Evolutionary conservation across 129 eudicot genomes (phyloP), one percentile per base, ranked within the genome.

Genomic region (sunflower (Helianthus annuus)): DNA sequence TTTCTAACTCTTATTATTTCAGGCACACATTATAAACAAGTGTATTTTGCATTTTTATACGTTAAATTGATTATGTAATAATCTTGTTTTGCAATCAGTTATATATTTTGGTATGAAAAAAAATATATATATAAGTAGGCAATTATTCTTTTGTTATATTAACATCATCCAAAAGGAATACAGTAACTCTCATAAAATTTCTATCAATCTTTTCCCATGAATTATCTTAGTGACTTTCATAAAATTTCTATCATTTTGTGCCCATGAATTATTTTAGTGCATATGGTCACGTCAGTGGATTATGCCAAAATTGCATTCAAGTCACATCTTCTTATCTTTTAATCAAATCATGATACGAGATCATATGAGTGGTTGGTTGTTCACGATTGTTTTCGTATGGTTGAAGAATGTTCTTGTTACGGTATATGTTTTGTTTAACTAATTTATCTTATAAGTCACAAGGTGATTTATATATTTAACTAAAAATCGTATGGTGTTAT

Each of bases 251-350:
- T 4, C 46, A 42, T 42, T 6, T 56, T n/a, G 19, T 56, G 36
- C 36, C 32, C 36, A 19, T 56, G 34, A 56, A 19, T 17, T 17
- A 22, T 56, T 56, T 16, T 56, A 56, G 62, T 56, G 62, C 62
- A 56, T 56, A 56, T 11, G 14, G 62, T 64, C 71, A 74, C 70
- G 53, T 73, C 78, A 63, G 36, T 39, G 40, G 64, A 49, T 73
- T 73, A 63, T 73, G 71, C 16, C 44, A 17, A 74, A 34, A 36
- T 38, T 17, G 54, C 54, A 49, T 64, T 74, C 44, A 51, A 17
- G 71, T 74, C 71, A 14, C 54, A 52, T 74, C 78, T 64, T 74
- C 27, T 71, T 52, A 22, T 64, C 65, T 38, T 40, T 14, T 74
- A 1, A 59, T 73, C 70, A 73, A 73, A 71, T 58, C 8, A 11